Conservation (phyloP, 352 stramenopile genomes). For the Plasmopara viticola region DNA sequence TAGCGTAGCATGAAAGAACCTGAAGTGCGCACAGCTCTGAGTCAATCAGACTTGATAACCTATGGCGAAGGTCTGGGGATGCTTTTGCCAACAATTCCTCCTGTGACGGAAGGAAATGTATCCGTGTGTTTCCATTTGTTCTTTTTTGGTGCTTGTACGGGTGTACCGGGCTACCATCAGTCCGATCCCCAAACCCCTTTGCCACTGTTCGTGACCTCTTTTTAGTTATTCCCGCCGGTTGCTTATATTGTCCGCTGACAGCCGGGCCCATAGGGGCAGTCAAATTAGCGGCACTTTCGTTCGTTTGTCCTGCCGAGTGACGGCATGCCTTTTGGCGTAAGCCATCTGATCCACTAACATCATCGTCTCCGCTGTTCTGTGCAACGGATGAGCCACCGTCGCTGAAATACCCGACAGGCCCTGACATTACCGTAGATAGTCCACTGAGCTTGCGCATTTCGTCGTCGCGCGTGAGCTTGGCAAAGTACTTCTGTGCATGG, state of each 20-base stretch:
- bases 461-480: slow-evolving; percentile 75
- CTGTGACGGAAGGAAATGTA: slow-evolving; percentile 50
- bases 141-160: slow-evolving; percentile 25
- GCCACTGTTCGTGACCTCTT: slow-evolving; percentile 25
- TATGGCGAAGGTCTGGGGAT: slow-evolving; percentile 59
- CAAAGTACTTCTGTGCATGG: slow-evolving; percentile 85
- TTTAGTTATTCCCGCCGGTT: slow-evolving; percentile 17
- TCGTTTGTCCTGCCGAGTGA: slow-evolving; percentile 9
- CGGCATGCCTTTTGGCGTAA: slow-evolving; percentile 8
- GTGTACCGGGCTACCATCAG: slow-evolving; percentile 8
- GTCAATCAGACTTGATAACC: slow-evolving; percentile 69
- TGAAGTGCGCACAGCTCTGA: slow-evolving; percentile 73
- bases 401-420: slow-evolving; percentile 43
- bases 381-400: slow-evolving; percentile 54
- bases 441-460: slow-evolving; percentile 51
- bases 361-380: slow-evolving; percentile 52
- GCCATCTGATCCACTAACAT: slow-evolving; percentile 23
- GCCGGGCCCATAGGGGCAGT: slow-evolving; percentile 17
- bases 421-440: slow-evolving; percentile 14
- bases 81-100: slow-evolving; percentile 72
- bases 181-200: slow-evolving; percentile 8
- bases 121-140: slow-evolving; percentile 18
- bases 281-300: slow-evolving; percentile 14
- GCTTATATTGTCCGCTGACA: slow-evolving; percentile 13
- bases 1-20: slow-evolving; percentile 69